phyloP scores from a whole-genome alignment of 495 filamentous ascomycete genomes.

The Penicillium pancosmium region DNA sequence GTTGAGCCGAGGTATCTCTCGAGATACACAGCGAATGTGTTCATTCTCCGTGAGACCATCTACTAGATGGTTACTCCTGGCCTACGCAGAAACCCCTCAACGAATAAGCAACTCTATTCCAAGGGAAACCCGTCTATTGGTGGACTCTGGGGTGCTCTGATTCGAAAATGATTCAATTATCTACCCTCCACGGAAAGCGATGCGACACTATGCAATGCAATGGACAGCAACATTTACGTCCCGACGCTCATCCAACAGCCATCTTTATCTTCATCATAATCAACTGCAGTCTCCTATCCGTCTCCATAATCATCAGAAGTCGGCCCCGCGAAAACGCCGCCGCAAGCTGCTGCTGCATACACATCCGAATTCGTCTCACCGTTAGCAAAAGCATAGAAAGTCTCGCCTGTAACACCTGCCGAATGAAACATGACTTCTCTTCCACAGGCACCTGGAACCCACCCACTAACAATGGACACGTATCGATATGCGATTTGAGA shows the following conservation, averaged over 20 bases:
- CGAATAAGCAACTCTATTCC: neutral
- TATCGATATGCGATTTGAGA: conserved; percentile 30
- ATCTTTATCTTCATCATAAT: conserved; percentile 40
- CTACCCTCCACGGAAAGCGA: too few relatives aligned
- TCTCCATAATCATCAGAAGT: conserved; percentile 42
- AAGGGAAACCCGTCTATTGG: neutral
- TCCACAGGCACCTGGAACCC: conserved; percentile 34
- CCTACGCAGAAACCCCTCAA: neutral
- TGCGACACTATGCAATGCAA: too few relatives aligned
- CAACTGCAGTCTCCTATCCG: conserved; percentile 37
- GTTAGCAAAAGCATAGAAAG: conserved; percentile 31
- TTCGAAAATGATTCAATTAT: neutral
- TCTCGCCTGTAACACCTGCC: conserved; percentile 34
- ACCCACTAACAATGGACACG: conserved; percentile 36
- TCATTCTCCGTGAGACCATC: neutral
- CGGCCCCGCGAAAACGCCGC: conserved; percentile 27
- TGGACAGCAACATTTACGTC: too few relatives aligned
- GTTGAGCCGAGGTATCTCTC: neutral
- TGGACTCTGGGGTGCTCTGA: neutral
- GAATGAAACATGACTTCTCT: conserved; percentile 37
- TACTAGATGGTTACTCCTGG: neutral
- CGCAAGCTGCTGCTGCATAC: conserved; percentile 30
- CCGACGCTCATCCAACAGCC: conserved; percentile 1
- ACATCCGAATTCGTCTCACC: conserved; percentile 31
- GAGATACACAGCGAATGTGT: neutral